Percentiles rank a stretch among this genome's conserved stretches.
These are phyloP conservation scores for Dimocarpus longan DNA, from an alignment of 345 rosid genomes.

Conservation along the genomic window DNA sequence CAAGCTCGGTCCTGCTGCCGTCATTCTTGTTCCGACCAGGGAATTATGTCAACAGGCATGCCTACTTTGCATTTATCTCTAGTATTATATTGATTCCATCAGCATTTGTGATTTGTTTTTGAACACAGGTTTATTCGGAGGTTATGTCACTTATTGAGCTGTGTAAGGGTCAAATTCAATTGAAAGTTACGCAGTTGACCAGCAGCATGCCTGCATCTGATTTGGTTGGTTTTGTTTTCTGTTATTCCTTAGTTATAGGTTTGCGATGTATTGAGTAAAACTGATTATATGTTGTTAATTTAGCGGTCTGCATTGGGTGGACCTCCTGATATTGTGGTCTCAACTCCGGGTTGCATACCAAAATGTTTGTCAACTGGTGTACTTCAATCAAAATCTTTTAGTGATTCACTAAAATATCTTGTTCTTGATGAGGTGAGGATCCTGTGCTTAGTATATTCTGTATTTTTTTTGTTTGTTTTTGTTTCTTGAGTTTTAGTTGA, in stretches of 20 bases:
- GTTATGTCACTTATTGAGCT: constrained; percentile 61
- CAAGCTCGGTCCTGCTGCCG: constrained; percentile 70
- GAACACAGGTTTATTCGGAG: constrained; percentile 65
- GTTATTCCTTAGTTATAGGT: not conserved
- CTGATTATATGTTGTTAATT: not conserved
- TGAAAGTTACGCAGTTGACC: constrained; percentile 71
- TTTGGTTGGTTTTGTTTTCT: constrained; percentile 52
- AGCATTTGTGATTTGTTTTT: not conserved
- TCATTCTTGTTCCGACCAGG: constrained; percentile 78
- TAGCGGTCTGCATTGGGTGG: constrained; percentile 76
- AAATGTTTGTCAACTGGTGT: constrained; percentile 76
- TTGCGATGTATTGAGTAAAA: not conserved
- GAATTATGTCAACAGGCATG: constrained; percentile 80
- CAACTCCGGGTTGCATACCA: constrained; percentile 84
- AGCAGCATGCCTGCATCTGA: constrained; percentile 73
- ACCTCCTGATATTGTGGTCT: constrained; percentile 70
- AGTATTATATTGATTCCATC: not conserved
- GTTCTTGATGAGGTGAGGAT: constrained; percentile 91
- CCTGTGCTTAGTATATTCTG: not conserved
- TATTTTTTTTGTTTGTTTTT: too few species aligned
- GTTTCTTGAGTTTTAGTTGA: not conserved
- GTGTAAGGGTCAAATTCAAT: constrained; percentile 78
- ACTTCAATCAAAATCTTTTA: constrained; percentile 55
- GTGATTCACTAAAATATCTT: constrained; percentile 73
- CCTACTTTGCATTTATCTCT: not conserved